Percentiles rank a stretch among this genome's conserved stretches.
Evolutionary conservation across 495 filamentous ascomycete genomes (phyloP).

Genomic region (Penicillium taxi): DNA sequence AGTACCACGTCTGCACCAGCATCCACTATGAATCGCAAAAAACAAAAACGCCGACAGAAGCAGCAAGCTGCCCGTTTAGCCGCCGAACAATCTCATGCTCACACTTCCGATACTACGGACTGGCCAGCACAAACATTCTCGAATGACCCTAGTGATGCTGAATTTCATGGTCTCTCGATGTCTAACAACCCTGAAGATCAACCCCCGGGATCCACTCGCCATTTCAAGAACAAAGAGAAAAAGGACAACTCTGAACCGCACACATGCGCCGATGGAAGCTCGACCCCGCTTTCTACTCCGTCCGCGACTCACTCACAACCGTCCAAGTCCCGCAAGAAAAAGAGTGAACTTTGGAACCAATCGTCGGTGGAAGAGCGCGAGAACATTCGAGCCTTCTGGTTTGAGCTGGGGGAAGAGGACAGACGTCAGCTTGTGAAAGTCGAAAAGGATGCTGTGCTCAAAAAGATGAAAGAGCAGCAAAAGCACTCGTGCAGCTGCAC

Average conservation of each 20-base stretch:
- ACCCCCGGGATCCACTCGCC: conserved; percentile 9
- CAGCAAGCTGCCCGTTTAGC: conserved; percentile 65
- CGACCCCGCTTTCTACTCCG: conserved; percentile 35
- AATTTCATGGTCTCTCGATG: conserved; percentile 1
- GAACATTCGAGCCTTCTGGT: conserved; percentile 97
- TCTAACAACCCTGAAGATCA: conserved; percentile 14
- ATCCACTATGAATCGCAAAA: conserved; percentile 70
- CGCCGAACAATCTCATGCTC: conserved; percentile 36
- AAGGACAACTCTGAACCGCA: conserved; percentile 33
- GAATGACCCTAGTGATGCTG: conserved; percentile 26
- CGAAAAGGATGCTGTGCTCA: conserved; percentile 94
- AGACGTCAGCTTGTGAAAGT: conserved; percentile 91
- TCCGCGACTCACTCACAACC: conserved; percentile 26
- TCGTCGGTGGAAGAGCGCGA: conserved; percentile 87
- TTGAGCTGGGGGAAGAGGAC: conserved; percentile 91
- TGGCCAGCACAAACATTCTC: conserved; percentile 18
- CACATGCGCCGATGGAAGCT: conserved; percentile 29
- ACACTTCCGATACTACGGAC: conserved; percentile 15
- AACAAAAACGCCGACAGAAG: conserved; percentile 78
- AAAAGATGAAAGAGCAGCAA: conserved; percentile 99
- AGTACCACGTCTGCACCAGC: conserved; percentile 28
- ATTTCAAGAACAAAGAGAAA: conserved; percentile 44
- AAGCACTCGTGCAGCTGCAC: conserved; percentile 98
- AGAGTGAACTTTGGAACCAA: conserved; percentile 91
- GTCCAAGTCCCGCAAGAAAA: conserved; percentile 41